Conservation (phyloP, 169 alveolate species). For the Plasmodium gallinaceum region DNA sequence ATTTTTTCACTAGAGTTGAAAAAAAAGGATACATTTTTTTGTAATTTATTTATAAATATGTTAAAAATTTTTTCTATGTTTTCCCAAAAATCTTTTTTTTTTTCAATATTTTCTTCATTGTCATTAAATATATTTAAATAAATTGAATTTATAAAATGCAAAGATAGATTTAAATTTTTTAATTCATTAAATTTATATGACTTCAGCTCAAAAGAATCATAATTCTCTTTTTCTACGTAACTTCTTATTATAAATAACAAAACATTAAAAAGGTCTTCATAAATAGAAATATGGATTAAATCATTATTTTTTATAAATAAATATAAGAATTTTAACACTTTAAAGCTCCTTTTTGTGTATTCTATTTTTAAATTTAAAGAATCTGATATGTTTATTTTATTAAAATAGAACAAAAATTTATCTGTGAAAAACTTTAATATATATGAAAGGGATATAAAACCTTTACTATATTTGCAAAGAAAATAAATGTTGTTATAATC, state of each 20-base stretch:
- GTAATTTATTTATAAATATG: slow-evolving; percentile 10
- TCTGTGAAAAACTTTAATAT: slow-evolving; percentile 16
- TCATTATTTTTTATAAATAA: slow-evolving; percentile 46
- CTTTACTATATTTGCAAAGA: slow-evolving; percentile 51
- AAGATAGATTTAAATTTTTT: slow-evolving; percentile 21
- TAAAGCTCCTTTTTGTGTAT: slow-evolving; percentile 13
- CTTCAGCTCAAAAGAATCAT: neutral
- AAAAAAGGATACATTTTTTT: neutral
- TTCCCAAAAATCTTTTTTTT: slow-evolving; percentile 12
- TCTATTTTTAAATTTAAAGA: neutral
- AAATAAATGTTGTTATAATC: slow-evolving; percentile 45
- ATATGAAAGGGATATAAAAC: slow-evolving; percentile 16
- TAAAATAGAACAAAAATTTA: neutral
- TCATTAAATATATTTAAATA: slow-evolving; percentile 32
- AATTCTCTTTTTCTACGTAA: neutral
- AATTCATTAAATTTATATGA: slow-evolving; percentile 3
- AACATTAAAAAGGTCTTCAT: slow-evolving; percentile 13
- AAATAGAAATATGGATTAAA: slow-evolving; percentile 1
- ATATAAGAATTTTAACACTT: slow-evolving; percentile 29
- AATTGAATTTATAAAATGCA: slow-evolving; percentile 36
- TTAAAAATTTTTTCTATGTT: slow-evolving; percentile 7
- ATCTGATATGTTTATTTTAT: neutral
- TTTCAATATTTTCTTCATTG: neutral
- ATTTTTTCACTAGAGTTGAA: neutral
- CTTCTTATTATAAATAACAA: slow-evolving; percentile 1